These are phyloP conservation scores for Acrocalymma vagum DNA, from an alignment of 2,329 filamentous ascomycete species.

Conservation along the genomic window DNA sequence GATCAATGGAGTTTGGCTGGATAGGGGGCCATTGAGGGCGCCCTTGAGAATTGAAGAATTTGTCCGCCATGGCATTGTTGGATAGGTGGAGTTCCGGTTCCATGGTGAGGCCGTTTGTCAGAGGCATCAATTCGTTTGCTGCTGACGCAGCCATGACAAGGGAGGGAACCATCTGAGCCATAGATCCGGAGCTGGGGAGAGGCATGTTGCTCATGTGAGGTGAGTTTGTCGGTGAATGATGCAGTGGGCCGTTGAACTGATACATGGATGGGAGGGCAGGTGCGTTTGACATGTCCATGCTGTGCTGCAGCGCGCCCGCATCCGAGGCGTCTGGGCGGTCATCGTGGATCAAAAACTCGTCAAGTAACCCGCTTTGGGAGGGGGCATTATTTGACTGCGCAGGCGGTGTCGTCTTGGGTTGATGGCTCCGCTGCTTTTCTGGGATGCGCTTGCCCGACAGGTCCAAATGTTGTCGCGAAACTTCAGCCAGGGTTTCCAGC, in stretches of 20 bases:
- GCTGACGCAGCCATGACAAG: constrained; percentile 51
- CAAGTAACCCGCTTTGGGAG: constrained; percentile 39
- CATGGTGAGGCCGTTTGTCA: constrained; percentile 41
- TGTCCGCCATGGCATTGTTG: constrained; percentile 41
- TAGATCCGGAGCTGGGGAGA: constrained; percentile 34
- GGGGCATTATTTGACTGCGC: constrained; percentile 17
- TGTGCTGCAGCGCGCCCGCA: constrained; percentile 31
- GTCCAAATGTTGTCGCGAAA: constrained; percentile 78
- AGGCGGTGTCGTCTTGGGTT: constrained; percentile 15
- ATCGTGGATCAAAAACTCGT: constrained; percentile 50
- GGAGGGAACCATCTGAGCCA: constrained; percentile 46
- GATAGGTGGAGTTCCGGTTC: constrained; percentile 44
- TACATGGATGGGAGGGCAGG: constrained; percentile 48
- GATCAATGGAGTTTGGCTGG: constrained; percentile 40
- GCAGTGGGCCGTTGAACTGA: constrained; percentile 46
- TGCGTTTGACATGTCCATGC: constrained; percentile 40
- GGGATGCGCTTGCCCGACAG: constrained; percentile 55
- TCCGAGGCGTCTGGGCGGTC: constrained; percentile 42
- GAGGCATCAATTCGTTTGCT: constrained; percentile 49
- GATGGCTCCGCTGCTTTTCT: constrained; percentile 37
- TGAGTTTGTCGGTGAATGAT: constrained; percentile 45
- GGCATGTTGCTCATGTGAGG: constrained; percentile 44
- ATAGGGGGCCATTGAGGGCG: constrained; percentile 42
- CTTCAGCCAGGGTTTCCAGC: constrained; percentile 86
- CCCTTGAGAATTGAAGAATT: constrained; percentile 41